Evolutionary conservation across 108 stramenopile species (phyloP).

Genomic region (Tribonema minus): DNA sequence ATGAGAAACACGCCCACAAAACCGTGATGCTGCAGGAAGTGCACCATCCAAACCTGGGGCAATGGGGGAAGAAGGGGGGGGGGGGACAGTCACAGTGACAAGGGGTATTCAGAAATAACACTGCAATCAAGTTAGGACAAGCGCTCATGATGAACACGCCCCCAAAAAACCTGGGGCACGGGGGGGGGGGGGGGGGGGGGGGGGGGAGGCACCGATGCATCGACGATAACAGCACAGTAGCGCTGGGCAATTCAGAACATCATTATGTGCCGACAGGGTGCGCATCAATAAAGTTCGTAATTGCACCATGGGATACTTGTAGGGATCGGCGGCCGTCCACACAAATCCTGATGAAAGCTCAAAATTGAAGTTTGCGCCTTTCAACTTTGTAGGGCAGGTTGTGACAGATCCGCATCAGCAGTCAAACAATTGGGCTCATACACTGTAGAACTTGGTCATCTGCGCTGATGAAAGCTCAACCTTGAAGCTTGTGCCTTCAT

Average conservation of each 20-base stretch:
- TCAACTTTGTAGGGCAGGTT: neutral
- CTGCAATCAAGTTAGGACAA: no score
- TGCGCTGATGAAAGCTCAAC: no score
- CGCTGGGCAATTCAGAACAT: no score
- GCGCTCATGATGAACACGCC: no score
- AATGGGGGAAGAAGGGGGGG: neutral
- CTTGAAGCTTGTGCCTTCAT: no score
- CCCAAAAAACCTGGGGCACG: no score
- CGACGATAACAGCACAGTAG: neutral
- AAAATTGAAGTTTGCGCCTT: neutral
- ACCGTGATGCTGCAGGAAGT: slow-evolving; percentile 41
- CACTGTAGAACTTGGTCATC: no score
- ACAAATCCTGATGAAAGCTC: neutral
- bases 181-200: neutral
- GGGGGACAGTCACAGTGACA: neutral
- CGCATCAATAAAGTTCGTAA: no score
- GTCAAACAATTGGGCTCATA: neutral
- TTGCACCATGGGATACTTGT: no score
- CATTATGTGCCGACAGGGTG: no score
- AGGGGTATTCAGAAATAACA: neutral
- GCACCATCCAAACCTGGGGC: slow-evolving; percentile 22
- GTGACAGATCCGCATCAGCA: neutral
- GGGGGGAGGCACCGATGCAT: neutral
- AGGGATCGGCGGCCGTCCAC: no score
- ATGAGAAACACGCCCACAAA: slow-evolving; percentile 57